These are phyloP conservation scores for Dioscorea cayenensis DNA, from an alignment of 116 monocot species.

Conservation along the genomic window DNA sequence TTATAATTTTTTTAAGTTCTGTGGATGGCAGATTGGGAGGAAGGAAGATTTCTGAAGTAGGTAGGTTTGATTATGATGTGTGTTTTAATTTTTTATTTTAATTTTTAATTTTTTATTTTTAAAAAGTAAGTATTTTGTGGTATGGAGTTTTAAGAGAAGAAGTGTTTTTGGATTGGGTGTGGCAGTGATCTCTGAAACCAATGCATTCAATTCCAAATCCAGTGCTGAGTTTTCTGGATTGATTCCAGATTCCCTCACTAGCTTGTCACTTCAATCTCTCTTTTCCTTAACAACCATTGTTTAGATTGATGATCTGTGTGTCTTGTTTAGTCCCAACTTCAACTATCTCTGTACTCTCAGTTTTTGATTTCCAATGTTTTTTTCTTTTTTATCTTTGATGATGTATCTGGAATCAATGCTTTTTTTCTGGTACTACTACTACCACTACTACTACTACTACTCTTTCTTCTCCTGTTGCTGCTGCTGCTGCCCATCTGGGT, in stretches of 20 bases:
- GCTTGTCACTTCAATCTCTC: not conserved
- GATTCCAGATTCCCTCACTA: not conserved
- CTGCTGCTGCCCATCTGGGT: not conserved
- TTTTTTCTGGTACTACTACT: too few relatives aligned
- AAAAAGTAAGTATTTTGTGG: not conserved
- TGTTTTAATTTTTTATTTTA: too few relatives aligned
- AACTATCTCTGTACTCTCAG: not conserved
- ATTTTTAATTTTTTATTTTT: not conserved
- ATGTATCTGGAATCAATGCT: slow-evolving; percentile 1
- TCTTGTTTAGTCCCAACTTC: not conserved
- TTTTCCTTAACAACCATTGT: not conserved
- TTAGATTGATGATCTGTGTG: not conserved
- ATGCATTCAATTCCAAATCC: not conserved
- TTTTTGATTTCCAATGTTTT: not conserved
- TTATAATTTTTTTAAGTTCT: too few relatives aligned
- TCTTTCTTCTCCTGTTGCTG: not conserved
- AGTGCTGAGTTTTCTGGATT: too few relatives aligned
- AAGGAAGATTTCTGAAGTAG: too few relatives aligned
- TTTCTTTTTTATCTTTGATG: not conserved
- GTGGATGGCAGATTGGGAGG: too few relatives aligned
- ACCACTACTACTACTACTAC: too few relatives aligned
- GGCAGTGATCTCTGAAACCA: slow-evolving; percentile 1
- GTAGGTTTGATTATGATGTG: not conserved
- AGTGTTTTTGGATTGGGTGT: not conserved
- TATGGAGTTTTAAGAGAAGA: not conserved